A percentile compares a stretch with the other conserved stretches of the same genome.
Evolutionary conservation across 148 eudicot genomes (phyloP).

Genomic region (Chenopodium suecicum): DNA sequence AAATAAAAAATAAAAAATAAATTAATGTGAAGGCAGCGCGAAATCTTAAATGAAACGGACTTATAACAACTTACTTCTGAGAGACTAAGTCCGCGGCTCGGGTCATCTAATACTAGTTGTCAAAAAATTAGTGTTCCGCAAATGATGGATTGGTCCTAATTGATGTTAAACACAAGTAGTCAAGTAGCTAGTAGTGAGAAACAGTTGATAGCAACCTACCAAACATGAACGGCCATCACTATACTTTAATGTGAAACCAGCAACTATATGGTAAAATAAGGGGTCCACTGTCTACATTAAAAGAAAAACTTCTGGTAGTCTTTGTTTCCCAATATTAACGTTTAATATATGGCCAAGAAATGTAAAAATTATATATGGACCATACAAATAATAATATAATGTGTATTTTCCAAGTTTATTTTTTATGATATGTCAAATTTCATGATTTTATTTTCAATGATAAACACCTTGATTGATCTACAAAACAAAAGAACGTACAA

Average conservation of each 20-base stretch:
- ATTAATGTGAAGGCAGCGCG: too few species aligned
- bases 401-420: background rate
- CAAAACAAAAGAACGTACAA: too few species aligned
- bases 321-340: slow-evolving; percentile 10
- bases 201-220: slow-evolving; percentile 1
- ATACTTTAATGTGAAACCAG: slow-evolving; percentile 33
- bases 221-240: slow-evolving; percentile 13
- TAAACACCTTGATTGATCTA: background rate
- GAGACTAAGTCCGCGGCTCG: too few species aligned
- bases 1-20: too few species aligned
- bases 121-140: background rate
- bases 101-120: too few species aligned
- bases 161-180: background rate
- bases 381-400: background rate
- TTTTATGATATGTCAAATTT: background rate
- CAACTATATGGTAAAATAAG: background rate
- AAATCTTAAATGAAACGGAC: too few species aligned
- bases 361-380: background rate
- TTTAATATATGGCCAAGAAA: background rate
- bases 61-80: too few species aligned
- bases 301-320: slow-evolving; percentile 17
- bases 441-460: background rate
- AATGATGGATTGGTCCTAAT: background rate
- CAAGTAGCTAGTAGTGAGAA: background rate
- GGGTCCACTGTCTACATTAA: slow-evolving; percentile 12